Percentiles rank a stretch among this genome's conserved stretches.
These are phyloP conservation scores for Stevia rebaudiana DNA, from an alignment of 140 eudicot species.

Conservation along the genomic window DNA sequence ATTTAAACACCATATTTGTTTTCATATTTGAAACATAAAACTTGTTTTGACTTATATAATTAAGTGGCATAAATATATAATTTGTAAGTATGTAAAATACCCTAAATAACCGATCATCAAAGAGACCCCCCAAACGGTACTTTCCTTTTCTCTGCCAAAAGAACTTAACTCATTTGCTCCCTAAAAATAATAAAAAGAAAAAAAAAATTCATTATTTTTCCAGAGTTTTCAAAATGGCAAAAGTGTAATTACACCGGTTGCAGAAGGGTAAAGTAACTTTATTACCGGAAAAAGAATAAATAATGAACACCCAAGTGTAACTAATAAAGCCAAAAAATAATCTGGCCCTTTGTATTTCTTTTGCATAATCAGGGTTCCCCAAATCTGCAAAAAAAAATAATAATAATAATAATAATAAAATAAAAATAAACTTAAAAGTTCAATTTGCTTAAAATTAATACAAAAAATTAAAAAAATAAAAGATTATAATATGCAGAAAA, in stretches of 20 bases:
- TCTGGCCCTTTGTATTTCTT: constrained; percentile 84
- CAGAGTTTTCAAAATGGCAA: neutral
- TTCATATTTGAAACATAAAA: neutral
- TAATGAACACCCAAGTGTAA: constrained; percentile 84
- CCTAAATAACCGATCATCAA: constrained; percentile 96
- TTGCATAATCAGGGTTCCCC: constrained; percentile 95
- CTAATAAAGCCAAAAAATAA: constrained; percentile 72
- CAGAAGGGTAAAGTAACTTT: neutral
- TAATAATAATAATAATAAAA: too few relatives aligned
- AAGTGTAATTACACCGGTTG: constrained; percentile 4
- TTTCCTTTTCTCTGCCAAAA: constrained; percentile 68
- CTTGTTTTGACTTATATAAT: neutral
- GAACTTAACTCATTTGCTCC: constrained; percentile 73
- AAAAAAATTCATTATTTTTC: neutral
- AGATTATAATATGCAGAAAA: neutral
- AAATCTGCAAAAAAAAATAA: constrained; percentile 43
- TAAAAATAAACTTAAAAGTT: constrained; percentile 11
- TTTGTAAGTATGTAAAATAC: constrained; percentile 29
- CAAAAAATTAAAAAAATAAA: neutral
- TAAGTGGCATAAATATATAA: neutral
- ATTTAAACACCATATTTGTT: neutral
- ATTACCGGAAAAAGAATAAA: constrained; percentile 85
- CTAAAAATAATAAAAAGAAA: constrained; percentile 32
- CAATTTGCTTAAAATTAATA: neutral
- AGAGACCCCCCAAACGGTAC: constrained; percentile 97